phyloP scores from a whole-genome alignment of 2,329 filamentous ascomycete species.

The Periconia digitata region DNA sequence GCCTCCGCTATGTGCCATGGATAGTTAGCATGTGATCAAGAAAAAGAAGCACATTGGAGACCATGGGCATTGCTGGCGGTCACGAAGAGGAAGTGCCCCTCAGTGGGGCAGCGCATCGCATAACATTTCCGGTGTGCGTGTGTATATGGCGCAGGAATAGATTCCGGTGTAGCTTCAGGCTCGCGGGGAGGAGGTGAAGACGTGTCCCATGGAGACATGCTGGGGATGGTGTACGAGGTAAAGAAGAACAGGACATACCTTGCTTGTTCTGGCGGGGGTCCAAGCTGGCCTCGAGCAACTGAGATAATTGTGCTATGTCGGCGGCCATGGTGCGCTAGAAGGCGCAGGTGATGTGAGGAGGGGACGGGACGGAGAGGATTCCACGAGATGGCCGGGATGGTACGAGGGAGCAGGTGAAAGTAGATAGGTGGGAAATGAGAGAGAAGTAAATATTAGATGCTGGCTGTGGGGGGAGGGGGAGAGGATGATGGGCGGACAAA shows the following conservation, averaged over 20 bases:
- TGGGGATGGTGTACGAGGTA: not conserved
- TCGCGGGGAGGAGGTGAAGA: too few species aligned
- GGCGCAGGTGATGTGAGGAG: slow-evolving; percentile 6
- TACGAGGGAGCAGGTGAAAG: slow-evolving; percentile 2
- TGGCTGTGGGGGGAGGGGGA: slow-evolving; percentile 11
- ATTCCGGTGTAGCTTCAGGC: too few species aligned
- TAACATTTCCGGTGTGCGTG: too few species aligned
- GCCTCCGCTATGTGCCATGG: slow-evolving; percentile 70
- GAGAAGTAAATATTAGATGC: not conserved
- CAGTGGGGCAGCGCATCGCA: too few species aligned
- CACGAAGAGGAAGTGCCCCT: not conserved
- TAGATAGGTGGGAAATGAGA: not conserved
- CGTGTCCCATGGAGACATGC: too few species aligned
- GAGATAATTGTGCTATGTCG: slow-evolving; percentile 66
- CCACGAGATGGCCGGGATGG: too few species aligned
- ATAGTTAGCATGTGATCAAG: slow-evolving; percentile 19
- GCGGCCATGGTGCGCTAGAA: slow-evolving; percentile 55
- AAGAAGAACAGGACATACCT: slow-evolving; percentile 58
- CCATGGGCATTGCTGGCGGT: not conserved
- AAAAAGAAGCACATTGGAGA: not conserved
- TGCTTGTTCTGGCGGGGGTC: slow-evolving; percentile 86
- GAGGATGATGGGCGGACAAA: slow-evolving; percentile 14
- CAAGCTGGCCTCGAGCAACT: slow-evolving; percentile 87
- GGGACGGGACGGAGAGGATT: slow-evolving; percentile 5
- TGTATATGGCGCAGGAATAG: too few species aligned